Evolutionary conservation across 129 eudicot genomes (phyloP).

Genomic region (Arctium lappa): DNA sequence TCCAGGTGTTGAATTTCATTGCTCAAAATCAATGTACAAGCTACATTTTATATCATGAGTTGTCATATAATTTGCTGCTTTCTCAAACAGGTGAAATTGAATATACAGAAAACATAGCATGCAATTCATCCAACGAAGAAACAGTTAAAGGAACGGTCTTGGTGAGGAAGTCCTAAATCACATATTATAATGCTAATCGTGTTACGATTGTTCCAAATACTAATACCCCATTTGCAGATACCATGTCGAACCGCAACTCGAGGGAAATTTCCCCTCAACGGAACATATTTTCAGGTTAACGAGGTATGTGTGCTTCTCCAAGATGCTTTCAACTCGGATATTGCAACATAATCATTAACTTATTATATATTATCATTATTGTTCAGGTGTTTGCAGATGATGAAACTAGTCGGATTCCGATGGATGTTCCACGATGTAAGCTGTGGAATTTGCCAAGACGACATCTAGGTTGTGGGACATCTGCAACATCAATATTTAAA

Average conservation of each 20-base stretch:
- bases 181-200: neutral
- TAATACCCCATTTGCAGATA: constrained; percentile 30
- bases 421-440: constrained; percentile 43
- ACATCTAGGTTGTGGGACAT: constrained; percentile 50
- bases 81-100: constrained; percentile 16
- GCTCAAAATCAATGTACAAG: neutral
- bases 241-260: constrained; percentile 59
- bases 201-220: neutral
- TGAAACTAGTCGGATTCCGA: constrained; percentile 48
- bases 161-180: constrained; percentile 38
- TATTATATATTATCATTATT: neutral
- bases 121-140: constrained; percentile 11
- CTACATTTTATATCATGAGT: neutral
- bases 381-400: constrained; percentile 76
- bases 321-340: neutral
- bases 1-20: constrained; percentile 36
- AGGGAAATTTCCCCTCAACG: constrained; percentile 70
- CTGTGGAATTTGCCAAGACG: constrained; percentile 36
- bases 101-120: no score
- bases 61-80: neutral
- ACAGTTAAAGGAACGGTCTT: constrained; percentile 58
- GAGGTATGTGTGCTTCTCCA: constrained; percentile 43
- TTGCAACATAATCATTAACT: neutral
- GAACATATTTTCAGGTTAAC: constrained; percentile 75
- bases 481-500: constrained; percentile 46